Evolutionary conservation across 805 yeast genomes (phyloP), one percentile per base, ranked within the genome.

Genomic region (Grigorovia transvaalensis): DNA sequence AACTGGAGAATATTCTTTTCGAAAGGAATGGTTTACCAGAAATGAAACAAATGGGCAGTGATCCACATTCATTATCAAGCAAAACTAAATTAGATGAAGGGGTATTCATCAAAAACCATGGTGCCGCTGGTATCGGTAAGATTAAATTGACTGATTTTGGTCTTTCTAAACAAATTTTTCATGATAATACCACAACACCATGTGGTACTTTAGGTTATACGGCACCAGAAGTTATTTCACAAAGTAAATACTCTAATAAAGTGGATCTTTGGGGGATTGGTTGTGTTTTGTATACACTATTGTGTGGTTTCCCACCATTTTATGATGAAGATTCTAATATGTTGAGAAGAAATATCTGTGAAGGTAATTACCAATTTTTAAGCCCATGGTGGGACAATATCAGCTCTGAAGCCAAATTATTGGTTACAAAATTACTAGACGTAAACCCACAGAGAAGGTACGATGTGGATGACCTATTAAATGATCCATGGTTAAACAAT

Each of bases 191-290:
- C 20, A 87, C 88, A 74, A 91, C 98, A 1, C 99, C 99, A 0
- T 93, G 98, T 70, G 99, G 99, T 44, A 91, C 99, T 1, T 95
- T 91, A 18, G 96, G 97, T 4, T 91, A 91, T 64, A 88, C 97
- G 3, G 97, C 98, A 0, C 98, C 99, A 0, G 99, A 91, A 68
- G 88, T 91, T 61, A 96, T 91, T 47, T 81, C 84, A 56, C 96
- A 90, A 65, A 91, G 88, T 70, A 75, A 82, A 46, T 91, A 91
- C 64, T 85, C 95, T 2, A 88, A 85, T 68, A 85, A 88, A 55
- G 97, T 91, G 44, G 99, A 91, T 67, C 86, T 91, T 90, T 91
- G 99, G 99, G 96, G 96, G 1, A 73, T 91, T 51, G 99, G 99
- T 0, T 91, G 99, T 70, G 96, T 91, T 0, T 72, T 91, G 50